These are phyloP conservation scores for Fusarium mexicanum DNA, from an alignment of 2,329 filamentous ascomycete genomes.

Conservation along the genomic window DNA sequence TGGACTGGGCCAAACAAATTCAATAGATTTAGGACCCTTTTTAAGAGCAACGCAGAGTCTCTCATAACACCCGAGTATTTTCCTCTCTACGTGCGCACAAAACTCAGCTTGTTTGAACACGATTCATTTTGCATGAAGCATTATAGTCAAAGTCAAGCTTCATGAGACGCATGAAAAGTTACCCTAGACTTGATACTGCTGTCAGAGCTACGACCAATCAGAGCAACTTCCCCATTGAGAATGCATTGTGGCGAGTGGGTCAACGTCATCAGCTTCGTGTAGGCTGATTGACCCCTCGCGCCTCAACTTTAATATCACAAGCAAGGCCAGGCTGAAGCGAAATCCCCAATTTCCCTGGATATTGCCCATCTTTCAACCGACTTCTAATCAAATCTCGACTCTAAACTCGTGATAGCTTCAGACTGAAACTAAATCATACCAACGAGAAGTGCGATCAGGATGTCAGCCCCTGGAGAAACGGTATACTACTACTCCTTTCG, in stretches of 20 bases:
- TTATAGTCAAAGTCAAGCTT: background rate
- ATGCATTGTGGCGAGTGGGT: constrained; percentile 47
- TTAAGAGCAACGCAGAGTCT: background rate
- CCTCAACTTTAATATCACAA: constrained; percentile 46
- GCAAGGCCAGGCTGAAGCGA: constrained; percentile 42
- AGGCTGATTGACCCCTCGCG: constrained; percentile 45
- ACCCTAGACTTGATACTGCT: constrained; percentile 26
- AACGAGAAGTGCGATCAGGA: constrained; percentile 38
- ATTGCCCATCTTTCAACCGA: constrained; percentile 12
- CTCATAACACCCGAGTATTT: background rate
- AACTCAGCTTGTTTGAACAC: background rate
- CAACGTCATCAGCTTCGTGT: constrained; percentile 52
- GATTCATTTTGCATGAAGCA: background rate
- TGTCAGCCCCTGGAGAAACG: constrained; percentile 56
- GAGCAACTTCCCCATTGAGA: background rate
- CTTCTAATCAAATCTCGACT: constrained; percentile 15
- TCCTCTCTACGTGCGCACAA: background rate
- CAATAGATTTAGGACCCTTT: no score
- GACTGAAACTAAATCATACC: background rate
- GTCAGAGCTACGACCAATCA: constrained; percentile 18
- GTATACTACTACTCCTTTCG: constrained; percentile 49
- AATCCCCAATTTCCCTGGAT: constrained; percentile 41
- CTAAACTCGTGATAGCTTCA: background rate
- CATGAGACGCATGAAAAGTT: background rate
- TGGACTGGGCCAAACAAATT: background rate